Evolutionary conservation across 225 moss, liverwort and hornwort genomes (phyloP), one percentile per base, ranked within the genome.

Genomic region (Ulota crispa): DNA sequence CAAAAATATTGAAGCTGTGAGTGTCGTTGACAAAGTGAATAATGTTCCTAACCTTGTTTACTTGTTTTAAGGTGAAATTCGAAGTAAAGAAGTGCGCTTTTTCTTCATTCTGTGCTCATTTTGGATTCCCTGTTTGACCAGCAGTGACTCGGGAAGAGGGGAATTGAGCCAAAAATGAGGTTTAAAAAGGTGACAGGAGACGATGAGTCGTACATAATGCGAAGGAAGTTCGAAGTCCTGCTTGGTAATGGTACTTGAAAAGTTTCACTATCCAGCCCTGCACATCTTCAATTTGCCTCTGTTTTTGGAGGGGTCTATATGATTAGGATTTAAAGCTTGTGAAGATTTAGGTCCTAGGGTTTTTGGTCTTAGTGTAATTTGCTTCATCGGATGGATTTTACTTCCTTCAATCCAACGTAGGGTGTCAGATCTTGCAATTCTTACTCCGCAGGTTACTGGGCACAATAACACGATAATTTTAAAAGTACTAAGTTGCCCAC

Each of bases 241-340:
- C 88, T 95, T 78, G 87, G 89, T 78, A 79, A 90, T 81, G 77
- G 92, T 93, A 87, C 63, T 87, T 70, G 2, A 75, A 16, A 45
- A 56, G 2, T 60, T 45, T 34, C 14, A 15, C 56, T 19, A 12
- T 26, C 59, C 26, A 53, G 53, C 31, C 16, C 5, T 53, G 37
- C 12, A 52, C 4, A 15, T 26, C 26, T 26, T 59, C 26, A 59
- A n/a, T 26, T 26, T 12, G 6, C 26, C 26, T 59, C 26, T 59
- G 9, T 26, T 18, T 26, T 59, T 59, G 26, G 9, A 34, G 41
- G 36, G 24, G 47, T 36, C 37, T 36, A 7, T 9, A 19, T 3
- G 54, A 37, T 19, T 20, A 55, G 28, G 28, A 78, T 26, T 59
- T 13, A 1, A 18, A 12, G 5, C 26, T 39, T 18, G 6, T 24